phyloP scores from a whole-genome alignment of 768 basidiomycete genomes.

The Amanita brunnescens region DNA sequence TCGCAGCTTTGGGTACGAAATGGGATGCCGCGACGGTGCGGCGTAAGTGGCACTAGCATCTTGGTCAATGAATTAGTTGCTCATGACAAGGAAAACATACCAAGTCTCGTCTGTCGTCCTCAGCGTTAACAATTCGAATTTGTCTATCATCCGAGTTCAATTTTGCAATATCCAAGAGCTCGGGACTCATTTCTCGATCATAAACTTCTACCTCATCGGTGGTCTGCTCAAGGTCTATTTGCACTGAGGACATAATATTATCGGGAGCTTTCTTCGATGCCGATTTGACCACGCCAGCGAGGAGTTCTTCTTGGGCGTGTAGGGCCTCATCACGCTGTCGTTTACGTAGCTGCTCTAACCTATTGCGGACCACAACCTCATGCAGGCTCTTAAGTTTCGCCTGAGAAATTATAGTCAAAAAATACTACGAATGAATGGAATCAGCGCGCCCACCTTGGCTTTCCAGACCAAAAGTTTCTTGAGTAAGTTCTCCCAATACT shows the following conservation, averaged over 20 bases:
- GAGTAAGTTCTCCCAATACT: slow-evolving; percentile 94
- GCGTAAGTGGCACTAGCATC: slow-evolving; percentile 63
- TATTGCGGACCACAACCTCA: slow-evolving; percentile 93
- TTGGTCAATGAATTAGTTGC: not conserved
- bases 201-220: slow-evolving; percentile 74
- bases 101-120: slow-evolving; percentile 53
- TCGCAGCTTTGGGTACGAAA: slow-evolving; percentile 74
- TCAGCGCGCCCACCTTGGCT: slow-evolving; percentile 57
- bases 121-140: slow-evolving; percentile 65
- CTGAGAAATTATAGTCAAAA: slow-evolving; percentile 27
- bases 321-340: slow-evolving; percentile 93
- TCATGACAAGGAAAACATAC: slow-evolving; percentile 33
- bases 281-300: slow-evolving; percentile 65
- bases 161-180: slow-evolving; percentile 61
- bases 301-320: slow-evolving; percentile 85
- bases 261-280: slow-evolving; percentile 31
- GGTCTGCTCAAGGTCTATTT: slow-evolving; percentile 24
- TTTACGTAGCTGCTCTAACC: slow-evolving; percentile 92
- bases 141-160: slow-evolving; percentile 73
- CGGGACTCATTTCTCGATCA: slow-evolving; percentile 79
- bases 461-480: slow-evolving; percentile 95
- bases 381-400: slow-evolving; percentile 88
- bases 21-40: slow-evolving; percentile 75
- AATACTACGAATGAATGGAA: not conserved
- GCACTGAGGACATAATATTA: slow-evolving; percentile 27